Base-by-base conservation (phyloP, 164 flowering plant genomes). In the Kingdonia uniflora region DNA sequence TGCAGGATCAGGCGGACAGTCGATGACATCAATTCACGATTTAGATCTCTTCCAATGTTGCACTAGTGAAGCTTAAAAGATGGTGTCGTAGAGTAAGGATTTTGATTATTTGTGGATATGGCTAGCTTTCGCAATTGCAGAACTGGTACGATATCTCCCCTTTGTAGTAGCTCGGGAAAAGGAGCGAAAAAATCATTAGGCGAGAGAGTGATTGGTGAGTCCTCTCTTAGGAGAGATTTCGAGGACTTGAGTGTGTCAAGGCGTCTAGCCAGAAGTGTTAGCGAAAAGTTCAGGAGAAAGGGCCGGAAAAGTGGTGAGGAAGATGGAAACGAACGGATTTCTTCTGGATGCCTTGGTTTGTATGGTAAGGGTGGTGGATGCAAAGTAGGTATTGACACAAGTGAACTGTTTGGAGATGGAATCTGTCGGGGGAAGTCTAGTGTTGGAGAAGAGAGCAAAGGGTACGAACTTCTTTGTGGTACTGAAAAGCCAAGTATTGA, bases 341-440 rank as follows among this genome's bases (percentile, higher is more conserved):
- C 82, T 20, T 38, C 77, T 56, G 71, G 76, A 45, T 88, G 99
- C 68, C 95, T 86, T 40, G 66, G 79, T 46, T 52, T 92, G 39
- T 82, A 79, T 64, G 78, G 80, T 12, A 69, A 77, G 57, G 89
- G 84, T 33, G 99, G 95, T 17, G 99, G 95, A 20, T 92, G 99
- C 75, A 84, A 77, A 69, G 99, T 92, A 7, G 83, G 94, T 19
- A 95, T 91, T 37, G 91, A 84, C 57, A 82, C 78, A 1, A 20
- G 76, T 52, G 92, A 86, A 13, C 94, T 79, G 11, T 59, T 65
- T 62, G 83, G 74, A 10, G 87, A 88, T 65, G 68, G 74, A 3
- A 53, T 55, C 50, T 39, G 56, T 58, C 73, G 84, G 44, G 78
- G 97, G 66, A 71, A 81, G 69, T 81, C 92, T 0, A 80, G 62